These are phyloP conservation scores for Aspergillus sparsus DNA, from an alignment of 495 filamentous ascomycete species.

Conservation along the genomic window DNA sequence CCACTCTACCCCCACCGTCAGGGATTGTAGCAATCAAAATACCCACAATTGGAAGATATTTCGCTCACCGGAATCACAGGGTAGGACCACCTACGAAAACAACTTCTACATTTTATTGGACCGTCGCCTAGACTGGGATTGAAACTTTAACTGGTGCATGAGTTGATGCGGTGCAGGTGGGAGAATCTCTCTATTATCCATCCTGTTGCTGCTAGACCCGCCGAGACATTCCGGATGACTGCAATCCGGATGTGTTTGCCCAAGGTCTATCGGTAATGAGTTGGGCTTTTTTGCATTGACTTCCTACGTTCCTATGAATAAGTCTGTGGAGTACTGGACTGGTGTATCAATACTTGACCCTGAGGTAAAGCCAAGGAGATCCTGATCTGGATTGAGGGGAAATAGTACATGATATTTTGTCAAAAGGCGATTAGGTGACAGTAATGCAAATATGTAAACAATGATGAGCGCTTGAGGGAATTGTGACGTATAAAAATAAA, in stretches of 20 bases:
- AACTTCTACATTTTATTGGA: conserved; percentile 9
- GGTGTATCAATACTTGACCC: too few species aligned
- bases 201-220: conserved; percentile 9
- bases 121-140: neutral
- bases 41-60: neutral
- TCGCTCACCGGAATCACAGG: conserved; percentile 12
- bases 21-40: neutral
- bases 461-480: too few species aligned
- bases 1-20: neutral
- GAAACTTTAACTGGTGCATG: neutral
- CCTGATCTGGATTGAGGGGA: neutral
- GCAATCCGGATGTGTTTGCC: conserved; percentile 11
- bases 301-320: neutral
- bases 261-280: neutral
- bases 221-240: conserved; percentile 13
- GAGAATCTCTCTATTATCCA: neutral
- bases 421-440: too few species aligned
- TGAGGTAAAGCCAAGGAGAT: too few species aligned
- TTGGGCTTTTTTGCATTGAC: neutral
- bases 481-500: neutral
- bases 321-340: neutral
- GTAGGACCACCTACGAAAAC: conserved; percentile 4
- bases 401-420: too few species aligned
- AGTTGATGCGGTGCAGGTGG: neutral
- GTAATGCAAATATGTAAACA: too few species aligned